Evolutionary conservation across 2,329 filamentous ascomycete species (phyloP).

Genomic region (Aureobasidium pullulans): DNA sequence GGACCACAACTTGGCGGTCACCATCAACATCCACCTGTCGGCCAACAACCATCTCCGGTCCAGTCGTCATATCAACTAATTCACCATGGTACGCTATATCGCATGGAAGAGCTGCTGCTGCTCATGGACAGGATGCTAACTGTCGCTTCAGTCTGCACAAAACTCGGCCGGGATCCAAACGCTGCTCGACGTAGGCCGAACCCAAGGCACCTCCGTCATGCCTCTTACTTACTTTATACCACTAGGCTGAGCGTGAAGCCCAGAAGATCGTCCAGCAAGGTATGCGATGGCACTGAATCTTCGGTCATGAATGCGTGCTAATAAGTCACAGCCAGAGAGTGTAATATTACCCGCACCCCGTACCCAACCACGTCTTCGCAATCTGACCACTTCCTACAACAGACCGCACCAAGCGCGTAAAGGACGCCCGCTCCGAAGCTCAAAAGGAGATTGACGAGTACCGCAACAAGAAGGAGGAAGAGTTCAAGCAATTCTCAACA

Average conservation of each 20-base stretch:
- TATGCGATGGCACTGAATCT: conserved; percentile 35
- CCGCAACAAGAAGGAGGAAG: conserved; percentile 78
- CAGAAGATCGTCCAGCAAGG: conserved; percentile 99
- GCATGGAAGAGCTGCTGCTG: neutral
- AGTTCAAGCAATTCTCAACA: conserved; percentile 91
- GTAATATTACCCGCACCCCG: conserved; percentile 42
- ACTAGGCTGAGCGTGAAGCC: conserved; percentile 89
- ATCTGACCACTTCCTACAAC: conserved; percentile 15
- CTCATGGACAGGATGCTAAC: conserved; percentile 21
- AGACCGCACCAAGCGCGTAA: conserved; percentile 95
- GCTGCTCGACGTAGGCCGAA: conserved; percentile 78
- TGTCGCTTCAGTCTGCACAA: conserved; percentile 69
- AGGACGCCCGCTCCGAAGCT: conserved; percentile 90
- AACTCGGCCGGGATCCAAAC: conserved; percentile 98
- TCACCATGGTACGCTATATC: conserved; percentile 21
- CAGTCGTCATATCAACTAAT: conserved; percentile 1
- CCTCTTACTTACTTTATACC: conserved; percentile 31
- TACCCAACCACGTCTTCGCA: neutral
- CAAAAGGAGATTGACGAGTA: conserved; percentile 98
- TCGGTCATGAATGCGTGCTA: conserved; percentile 16
- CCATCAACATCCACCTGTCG: conserved; percentile 8
- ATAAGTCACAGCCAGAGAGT: conserved; percentile 65
- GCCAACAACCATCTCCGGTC: neutral
- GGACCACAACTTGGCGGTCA: conserved; percentile 9
- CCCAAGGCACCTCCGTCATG: conserved; percentile 1